These are phyloP conservation scores for Rutidosis leptorrhynchoides DNA, from an alignment of 129 eudicot genomes.

Conservation along the genomic window DNA sequence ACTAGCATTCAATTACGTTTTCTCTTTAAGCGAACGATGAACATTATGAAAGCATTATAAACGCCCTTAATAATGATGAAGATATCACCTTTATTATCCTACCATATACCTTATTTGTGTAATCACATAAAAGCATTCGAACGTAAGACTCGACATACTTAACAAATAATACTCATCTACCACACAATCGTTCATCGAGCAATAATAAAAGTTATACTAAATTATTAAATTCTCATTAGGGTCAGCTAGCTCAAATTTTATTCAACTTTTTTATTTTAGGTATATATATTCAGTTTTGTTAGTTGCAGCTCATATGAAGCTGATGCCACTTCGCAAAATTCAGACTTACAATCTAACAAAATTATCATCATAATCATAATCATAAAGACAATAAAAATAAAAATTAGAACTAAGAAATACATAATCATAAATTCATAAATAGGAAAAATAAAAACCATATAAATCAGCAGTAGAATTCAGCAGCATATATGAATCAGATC, in stretches of 20 bases:
- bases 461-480: slow-evolving; percentile 15
- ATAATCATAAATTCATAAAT: not conserved
- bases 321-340: not conserved
- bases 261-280: not conserved
- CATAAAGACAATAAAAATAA: slow-evolving; percentile 2
- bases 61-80: not conserved
- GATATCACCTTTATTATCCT: not conserved
- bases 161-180: slow-evolving; percentile 6
- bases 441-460: not conserved
- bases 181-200: not conserved
- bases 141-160: not conserved
- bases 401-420: not conserved
- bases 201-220: not conserved
- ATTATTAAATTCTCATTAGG: not conserved
- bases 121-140: not conserved
- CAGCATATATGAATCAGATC: slow-evolving; percentile 32
- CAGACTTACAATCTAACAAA: not conserved
- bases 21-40: slow-evolving; percentile 12
- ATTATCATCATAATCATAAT: no score
- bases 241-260: not conserved
- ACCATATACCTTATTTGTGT: not conserved
- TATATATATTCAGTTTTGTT: not conserved
- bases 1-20: slow-evolving; percentile 4
- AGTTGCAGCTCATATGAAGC: not conserved
- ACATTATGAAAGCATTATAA: slow-evolving; percentile 1